Evolutionary conservation across 2,329 filamentous ascomycete genomes (phyloP).

Genomic region (Sarocladium oryzae): DNA sequence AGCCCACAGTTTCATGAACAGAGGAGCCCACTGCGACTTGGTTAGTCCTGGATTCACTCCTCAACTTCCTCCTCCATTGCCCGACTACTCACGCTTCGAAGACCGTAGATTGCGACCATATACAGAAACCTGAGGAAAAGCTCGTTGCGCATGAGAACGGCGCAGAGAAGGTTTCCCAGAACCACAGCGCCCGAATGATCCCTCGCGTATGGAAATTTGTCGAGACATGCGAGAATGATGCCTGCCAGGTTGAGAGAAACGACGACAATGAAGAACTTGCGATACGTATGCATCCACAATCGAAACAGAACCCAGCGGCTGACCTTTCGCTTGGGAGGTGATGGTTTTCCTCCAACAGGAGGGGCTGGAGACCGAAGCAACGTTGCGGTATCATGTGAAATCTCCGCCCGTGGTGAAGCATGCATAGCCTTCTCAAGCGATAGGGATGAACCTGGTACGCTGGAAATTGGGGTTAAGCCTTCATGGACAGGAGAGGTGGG

Average conservation of each 20-base stretch:
- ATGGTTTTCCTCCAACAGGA: background rate
- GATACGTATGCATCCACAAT: slow-evolving; percentile 35
- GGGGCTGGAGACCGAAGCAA: background rate
- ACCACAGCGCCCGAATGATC: slow-evolving; percentile 31
- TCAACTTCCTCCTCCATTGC: too few relatives aligned
- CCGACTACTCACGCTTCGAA: slow-evolving; percentile 27
- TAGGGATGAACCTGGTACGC: slow-evolving; percentile 20
- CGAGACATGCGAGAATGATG: slow-evolving; percentile 26
- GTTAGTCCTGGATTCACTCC: too few relatives aligned
- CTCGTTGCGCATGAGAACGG: slow-evolving; percentile 33
- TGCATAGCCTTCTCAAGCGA: slow-evolving; percentile 9
- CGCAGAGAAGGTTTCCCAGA: slow-evolving; percentile 31
- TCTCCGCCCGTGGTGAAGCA: background rate
- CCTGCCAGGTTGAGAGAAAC: slow-evolving; percentile 28
- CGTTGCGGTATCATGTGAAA: slow-evolving; percentile 9
- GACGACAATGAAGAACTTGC: slow-evolving; percentile 32
- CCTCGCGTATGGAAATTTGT: slow-evolving; percentile 28
- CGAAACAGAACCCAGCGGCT: slow-evolving; percentile 27
- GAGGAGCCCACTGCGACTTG: slow-evolving; percentile 34
- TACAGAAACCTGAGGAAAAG: slow-evolving; percentile 31
- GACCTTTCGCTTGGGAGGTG: slow-evolving; percentile 17
- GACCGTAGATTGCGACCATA: slow-evolving; percentile 28
- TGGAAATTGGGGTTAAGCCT: slow-evolving; percentile 21
- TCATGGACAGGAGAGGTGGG: slow-evolving; percentile 25
- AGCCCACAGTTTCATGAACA: slow-evolving; percentile 27